Conservation (phyloP, 306 rosid genomes). For the Sesbania bispinosa region DNA sequence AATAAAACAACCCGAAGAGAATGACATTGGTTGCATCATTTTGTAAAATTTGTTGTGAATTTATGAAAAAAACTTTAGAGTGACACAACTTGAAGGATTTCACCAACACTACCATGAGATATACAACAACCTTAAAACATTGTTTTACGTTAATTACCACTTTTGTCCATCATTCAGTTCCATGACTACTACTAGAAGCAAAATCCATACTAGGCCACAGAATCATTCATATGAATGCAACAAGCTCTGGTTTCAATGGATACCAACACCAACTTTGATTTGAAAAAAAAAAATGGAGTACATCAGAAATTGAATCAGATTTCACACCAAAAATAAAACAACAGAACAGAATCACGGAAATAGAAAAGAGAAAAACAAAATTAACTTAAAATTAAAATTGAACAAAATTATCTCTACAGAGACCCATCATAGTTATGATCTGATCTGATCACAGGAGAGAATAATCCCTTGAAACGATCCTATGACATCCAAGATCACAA, state of each 20-base stretch:
- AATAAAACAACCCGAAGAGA: too few species aligned
- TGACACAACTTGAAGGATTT: too few species aligned
- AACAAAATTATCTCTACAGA: background rate
- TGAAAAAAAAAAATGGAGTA: too few species aligned
- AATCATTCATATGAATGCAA: background rate
- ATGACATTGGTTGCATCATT: too few species aligned
- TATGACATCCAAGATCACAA: slow-evolving; percentile 12
- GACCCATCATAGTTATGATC: background rate
- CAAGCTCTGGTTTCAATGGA: too few species aligned
- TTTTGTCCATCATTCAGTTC: too few species aligned
- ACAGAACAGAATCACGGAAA: background rate
- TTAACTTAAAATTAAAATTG: background rate
- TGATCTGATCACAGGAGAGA: background rate
- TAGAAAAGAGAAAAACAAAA: background rate
- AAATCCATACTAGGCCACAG: background rate
- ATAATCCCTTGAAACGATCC: slow-evolving; percentile 3
- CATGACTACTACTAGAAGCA: too few species aligned
- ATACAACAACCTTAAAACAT: too few species aligned
- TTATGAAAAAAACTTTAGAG: too few species aligned
- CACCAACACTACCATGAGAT: too few species aligned
- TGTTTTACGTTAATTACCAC: too few species aligned
- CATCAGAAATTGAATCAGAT: slow-evolving; percentile 5
- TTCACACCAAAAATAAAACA: background rate
- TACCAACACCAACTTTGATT: background rate
- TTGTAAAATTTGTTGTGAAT: too few species aligned